Percentiles rank a stretch among this genome's conserved stretches.
Evolutionary conservation across 2,329 filamentous ascomycete genomes (phyloP).

Genomic region (Pseudocercospora fuligena): DNA sequence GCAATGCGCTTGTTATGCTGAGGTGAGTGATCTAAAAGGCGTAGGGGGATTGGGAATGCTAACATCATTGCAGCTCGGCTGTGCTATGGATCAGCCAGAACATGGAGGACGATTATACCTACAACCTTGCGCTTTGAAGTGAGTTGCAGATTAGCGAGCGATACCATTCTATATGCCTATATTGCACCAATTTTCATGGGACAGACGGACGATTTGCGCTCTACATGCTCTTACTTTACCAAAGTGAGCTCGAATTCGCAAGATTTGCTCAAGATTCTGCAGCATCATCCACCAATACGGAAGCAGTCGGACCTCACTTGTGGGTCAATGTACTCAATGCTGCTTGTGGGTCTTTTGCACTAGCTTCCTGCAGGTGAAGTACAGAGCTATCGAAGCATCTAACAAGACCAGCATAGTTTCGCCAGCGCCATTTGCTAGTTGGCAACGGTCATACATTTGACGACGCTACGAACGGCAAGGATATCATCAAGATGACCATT

Average conservation of each 20-base stretch:
- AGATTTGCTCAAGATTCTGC: background rate
- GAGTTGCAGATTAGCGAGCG: background rate
- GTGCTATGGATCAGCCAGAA: conserved; percentile 74
- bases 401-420: background rate
- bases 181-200: conserved; percentile 3
- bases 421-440: background rate
- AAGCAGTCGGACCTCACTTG: background rate
- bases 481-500: background rate
- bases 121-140: conserved; percentile 65
- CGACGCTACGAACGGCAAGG: background rate
- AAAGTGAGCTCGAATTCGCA: background rate
- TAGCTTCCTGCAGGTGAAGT: background rate
- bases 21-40: conserved; percentile 55
- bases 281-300: background rate
- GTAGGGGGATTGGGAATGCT: conserved; percentile 24
- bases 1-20: conserved; percentile 69
- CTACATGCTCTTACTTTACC: background rate
- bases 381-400: background rate
- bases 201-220: background rate
- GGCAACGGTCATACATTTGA: background rate
- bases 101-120: conserved; percentile 74
- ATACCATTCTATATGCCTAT: conserved; percentile 10
- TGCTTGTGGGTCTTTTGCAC: background rate
- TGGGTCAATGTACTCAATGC: background rate
- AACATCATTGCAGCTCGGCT: conserved; percentile 56